Conservation (phyloP, 768 basidiomycete genomes). For the Leccinum sublutescens region DNA sequence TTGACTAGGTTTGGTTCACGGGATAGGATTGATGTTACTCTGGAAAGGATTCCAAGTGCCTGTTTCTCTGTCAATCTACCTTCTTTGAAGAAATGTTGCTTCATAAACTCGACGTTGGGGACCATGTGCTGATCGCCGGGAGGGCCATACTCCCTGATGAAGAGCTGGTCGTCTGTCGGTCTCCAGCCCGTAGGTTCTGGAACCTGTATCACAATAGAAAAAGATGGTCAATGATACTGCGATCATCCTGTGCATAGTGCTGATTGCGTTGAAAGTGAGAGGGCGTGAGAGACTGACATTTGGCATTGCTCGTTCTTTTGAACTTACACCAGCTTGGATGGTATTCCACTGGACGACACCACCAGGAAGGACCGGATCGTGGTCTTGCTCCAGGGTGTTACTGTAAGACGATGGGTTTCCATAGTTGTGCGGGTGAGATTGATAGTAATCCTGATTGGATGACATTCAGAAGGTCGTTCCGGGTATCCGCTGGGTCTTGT, state of each 20-base stretch:
- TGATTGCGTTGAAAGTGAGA: slow-evolving; percentile 8
- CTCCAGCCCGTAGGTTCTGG: slow-evolving; percentile 59
- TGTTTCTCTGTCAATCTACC: slow-evolving; percentile 82
- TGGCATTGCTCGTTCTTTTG: slow-evolving; percentile 31
- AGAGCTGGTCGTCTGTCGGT: slow-evolving; percentile 78
- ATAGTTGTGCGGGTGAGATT: slow-evolving; percentile 11
- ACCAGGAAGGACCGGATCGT: slow-evolving; percentile 28
- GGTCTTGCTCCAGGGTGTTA: slow-evolving; percentile 25
- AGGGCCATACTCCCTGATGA: slow-evolving; percentile 45
- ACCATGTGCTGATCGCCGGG: slow-evolving; percentile 39
- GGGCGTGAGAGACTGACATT: slow-evolving; percentile 31
- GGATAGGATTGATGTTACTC: slow-evolving; percentile 62
- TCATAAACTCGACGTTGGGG: slow-evolving; percentile 78
- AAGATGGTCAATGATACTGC: slow-evolving; percentile 26
- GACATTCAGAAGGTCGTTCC: slow-evolving; percentile 19
- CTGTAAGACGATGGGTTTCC: slow-evolving; percentile 12
- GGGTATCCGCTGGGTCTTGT: slow-evolving; percentile 15
- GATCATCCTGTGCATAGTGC: slow-evolving; percentile 18
- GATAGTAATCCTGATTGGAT: slow-evolving; percentile 28
- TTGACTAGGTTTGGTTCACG: slow-evolving; percentile 84
- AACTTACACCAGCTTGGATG: slow-evolving; percentile 19
- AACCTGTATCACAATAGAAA: slow-evolving; percentile 47
- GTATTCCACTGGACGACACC: slow-evolving; percentile 26
- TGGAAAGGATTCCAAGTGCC: slow-evolving; percentile 70
- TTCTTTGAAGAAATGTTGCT: slow-evolving; percentile 86